These are phyloP conservation scores for Pulveroboletus frians DNA, from an alignment of 768 basidiomycete species.

Conservation along the genomic window DNA sequence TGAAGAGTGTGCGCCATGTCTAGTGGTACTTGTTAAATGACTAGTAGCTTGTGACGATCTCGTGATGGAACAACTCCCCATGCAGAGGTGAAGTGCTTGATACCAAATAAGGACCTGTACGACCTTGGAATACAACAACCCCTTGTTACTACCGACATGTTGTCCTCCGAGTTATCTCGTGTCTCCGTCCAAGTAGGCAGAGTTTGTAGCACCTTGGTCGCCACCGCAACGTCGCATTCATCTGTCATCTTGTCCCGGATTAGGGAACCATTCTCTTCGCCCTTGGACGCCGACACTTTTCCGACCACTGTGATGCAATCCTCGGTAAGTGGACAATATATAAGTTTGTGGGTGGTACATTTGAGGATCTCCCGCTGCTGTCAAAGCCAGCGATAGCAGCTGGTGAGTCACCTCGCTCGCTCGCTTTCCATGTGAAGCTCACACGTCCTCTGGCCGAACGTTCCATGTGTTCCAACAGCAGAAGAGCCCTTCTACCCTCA, in stretches of 20 bases:
- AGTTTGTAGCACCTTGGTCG: slow-evolving; percentile 12
- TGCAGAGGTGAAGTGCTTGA: not conserved
- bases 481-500: not conserved
- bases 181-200: not conserved
- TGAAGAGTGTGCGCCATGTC: slow-evolving; percentile 1
- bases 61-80: not conserved
- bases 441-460: not conserved
- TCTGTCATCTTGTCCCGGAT: slow-evolving; percentile 20
- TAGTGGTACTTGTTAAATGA: not conserved
- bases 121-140: slow-evolving; percentile 18
- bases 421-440: slow-evolving; percentile 1
- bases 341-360: slow-evolving; percentile 16
- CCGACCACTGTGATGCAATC: slow-evolving; percentile 2
- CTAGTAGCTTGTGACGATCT: not conserved
- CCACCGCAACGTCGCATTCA: slow-evolving; percentile 18
- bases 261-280: slow-evolving; percentile 16
- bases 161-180: not conserved
- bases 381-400: slow-evolving; percentile 22
- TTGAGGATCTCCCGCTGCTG: slow-evolving; percentile 17
- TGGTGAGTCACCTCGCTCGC: slow-evolving; percentile 17
- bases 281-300: not conserved
- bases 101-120: not conserved
- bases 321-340: slow-evolving; percentile 14
- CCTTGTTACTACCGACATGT: slow-evolving; percentile 1
- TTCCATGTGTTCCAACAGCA: not conserved